phyloP scores from a whole-genome alignment of 495 filamentous ascomycete species.

The Podospora australis region DNA sequence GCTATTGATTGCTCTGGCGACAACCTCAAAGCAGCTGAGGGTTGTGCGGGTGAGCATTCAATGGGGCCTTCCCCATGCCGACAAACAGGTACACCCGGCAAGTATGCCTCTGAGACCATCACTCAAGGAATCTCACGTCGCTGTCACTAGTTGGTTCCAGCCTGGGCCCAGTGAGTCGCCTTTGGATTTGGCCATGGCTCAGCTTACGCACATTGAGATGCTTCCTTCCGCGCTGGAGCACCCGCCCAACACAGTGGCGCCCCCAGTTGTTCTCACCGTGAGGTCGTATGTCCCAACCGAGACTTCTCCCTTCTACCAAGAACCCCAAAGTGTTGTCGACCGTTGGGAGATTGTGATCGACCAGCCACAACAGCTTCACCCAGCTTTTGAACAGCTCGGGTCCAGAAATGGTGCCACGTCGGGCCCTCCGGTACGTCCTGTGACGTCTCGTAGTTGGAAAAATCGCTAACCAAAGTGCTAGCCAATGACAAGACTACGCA shows the following conservation, averaged over 20 bases:
- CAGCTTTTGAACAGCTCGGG: constrained; percentile 67
- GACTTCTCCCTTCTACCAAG: constrained; percentile 51
- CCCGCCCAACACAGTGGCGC: constrained; percentile 40
- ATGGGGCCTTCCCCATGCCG: constrained; percentile 37
- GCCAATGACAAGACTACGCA: constrained; percentile 55
- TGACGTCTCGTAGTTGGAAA: not conserved
- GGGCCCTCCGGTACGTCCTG: constrained; percentile 34
- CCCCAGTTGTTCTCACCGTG: constrained; percentile 62
- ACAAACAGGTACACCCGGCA: constrained; percentile 32
- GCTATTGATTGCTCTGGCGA: constrained; percentile 59
- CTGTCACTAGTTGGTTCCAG: constrained; percentile 44
- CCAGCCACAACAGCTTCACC: constrained; percentile 54
- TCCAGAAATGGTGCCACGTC: constrained; percentile 45
- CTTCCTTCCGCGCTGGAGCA: constrained; percentile 52
- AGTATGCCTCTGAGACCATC: constrained; percentile 32
- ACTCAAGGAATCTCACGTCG: constrained; percentile 44
- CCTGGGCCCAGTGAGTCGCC: constrained; percentile 35
- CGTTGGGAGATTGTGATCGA: constrained; percentile 68
- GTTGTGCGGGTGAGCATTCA: constrained; percentile 54
- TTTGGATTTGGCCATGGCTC: constrained; percentile 48
- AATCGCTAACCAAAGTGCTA: constrained; percentile 25
- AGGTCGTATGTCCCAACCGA: constrained; percentile 55
- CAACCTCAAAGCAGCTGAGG: constrained; percentile 58
- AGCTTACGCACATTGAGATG: constrained; percentile 60
- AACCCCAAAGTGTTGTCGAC: constrained; percentile 60